Evolutionary conservation across 192 early-diverging fungal genomes (phyloP).

Genomic region (Chytriomyces sp.): DNA sequence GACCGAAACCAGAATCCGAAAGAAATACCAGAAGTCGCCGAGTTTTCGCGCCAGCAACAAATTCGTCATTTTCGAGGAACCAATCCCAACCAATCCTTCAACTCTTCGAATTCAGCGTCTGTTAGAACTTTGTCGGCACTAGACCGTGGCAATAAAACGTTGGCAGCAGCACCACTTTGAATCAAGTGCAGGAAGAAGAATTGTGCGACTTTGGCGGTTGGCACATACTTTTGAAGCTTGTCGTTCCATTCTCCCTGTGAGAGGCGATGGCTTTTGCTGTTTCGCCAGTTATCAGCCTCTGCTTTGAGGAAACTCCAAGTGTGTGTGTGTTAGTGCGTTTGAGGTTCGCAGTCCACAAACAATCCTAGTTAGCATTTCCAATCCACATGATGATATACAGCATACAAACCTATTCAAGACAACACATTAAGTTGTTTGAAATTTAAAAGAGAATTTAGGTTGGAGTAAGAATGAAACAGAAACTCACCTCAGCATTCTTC

Average conservation of each 20-base stretch:
- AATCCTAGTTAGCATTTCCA: no score
- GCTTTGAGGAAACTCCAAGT: not conserved
- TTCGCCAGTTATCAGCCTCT: not conserved
- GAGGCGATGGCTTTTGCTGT: not conserved
- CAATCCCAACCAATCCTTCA: not conserved
- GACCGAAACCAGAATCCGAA: not conserved
- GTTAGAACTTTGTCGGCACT: not conserved
- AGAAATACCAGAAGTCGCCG: not conserved
- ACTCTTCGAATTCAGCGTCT: not conserved
- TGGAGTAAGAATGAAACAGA: no score
- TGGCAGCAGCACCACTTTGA: not conserved
- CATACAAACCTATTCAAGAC: no score
- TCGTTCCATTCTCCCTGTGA: not conserved
- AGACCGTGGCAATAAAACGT: not conserved
- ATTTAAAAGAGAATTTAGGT: no score
- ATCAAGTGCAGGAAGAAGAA: no score
- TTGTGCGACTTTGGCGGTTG: no score
- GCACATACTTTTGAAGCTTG: not conserved
- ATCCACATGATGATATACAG: no score
- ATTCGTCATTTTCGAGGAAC: not conserved
- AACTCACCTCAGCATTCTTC: no score
- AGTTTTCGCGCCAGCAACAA: not conserved
- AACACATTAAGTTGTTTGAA: no score
- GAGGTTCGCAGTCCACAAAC: no score
- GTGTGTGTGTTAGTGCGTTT: no score